Base-by-base conservation (phyloP, 768 basidiomycete species). In the Suillus decipiens region DNA sequence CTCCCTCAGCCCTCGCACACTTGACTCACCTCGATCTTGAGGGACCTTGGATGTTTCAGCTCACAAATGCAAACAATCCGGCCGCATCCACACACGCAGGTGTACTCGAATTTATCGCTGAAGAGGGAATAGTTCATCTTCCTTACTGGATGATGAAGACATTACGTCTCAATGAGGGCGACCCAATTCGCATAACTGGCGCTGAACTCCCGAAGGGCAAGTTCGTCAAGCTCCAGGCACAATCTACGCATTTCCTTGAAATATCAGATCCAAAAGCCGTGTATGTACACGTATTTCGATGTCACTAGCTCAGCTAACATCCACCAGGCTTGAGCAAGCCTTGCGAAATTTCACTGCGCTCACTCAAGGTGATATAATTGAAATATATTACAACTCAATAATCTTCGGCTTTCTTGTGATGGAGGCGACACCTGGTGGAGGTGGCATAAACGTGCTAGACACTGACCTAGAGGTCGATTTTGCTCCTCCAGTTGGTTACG, bases 131-230 rank as follows among this genome's bases (percentile, higher is more conserved):
- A 15, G 96, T 96, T 3, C 91, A 99, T 80, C 81, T 99, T 17
- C 97, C 97, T 0, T 91, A 95, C 69, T 99, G 97, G 97, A 96
- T 99, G 93, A 99, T 99, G 96, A 95, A 92, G 79, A 95, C 94
- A 5, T 80, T 99, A 22, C 86, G 93, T 33, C 78, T 99, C 33
- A 89, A 89, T 61, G 97, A 99, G 77, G 97, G 97, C 14, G 97
- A 99, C 78, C 88, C 94, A 12, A 92, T 99, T 64, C 89, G 95
- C 50, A 89, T 99, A 59, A 95, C 90, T 6, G 95, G 96, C 9
- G 83, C 90, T 2, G 88, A 90, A 64, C 82, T 98, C 17, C 87
- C 87, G 0, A 99, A 99, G 76, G 97, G 96, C 65, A 95, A 95
- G 77, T 82, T 96, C 59, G 92, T 99, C 72, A 99, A 99, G 77